Conservation (phyloP, 176 grass and related monocot species). For the Carex pumila region DNA sequence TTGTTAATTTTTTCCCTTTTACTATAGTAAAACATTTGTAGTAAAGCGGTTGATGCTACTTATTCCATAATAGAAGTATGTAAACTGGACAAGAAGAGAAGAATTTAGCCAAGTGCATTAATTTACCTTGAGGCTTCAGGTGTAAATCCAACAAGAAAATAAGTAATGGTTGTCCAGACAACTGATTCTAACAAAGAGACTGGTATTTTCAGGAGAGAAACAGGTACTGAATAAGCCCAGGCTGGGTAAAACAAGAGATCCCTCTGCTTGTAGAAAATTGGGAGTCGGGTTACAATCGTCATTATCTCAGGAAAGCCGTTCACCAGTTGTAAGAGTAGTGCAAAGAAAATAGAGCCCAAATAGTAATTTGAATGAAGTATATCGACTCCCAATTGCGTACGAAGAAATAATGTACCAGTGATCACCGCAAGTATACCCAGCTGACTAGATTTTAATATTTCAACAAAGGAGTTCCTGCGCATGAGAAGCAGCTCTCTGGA, state of each 20-base stretch:
- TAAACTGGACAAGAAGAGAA: background rate
- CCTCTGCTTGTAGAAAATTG: slow-evolving; percentile 78
- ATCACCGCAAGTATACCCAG: slow-evolving; percentile 41
- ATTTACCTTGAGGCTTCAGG: slow-evolving; percentile 58
- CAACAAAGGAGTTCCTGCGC: slow-evolving; percentile 54
- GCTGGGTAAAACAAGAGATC: slow-evolving; percentile 71
- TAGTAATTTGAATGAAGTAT: slow-evolving; percentile 52
- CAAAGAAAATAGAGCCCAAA: slow-evolving; percentile 67
- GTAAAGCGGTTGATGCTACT: background rate
- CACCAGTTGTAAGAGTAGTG: slow-evolving; percentile 47
- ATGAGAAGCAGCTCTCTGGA: slow-evolving; percentile 66
- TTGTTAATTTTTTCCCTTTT: too few species aligned
- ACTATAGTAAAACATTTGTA: background rate
- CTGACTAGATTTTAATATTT: slow-evolving; percentile 54
- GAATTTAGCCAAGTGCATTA: background rate
- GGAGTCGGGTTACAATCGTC: slow-evolving; percentile 47
- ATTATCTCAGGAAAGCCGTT: slow-evolving; percentile 68
- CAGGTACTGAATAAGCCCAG: slow-evolving; percentile 79
- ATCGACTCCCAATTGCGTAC: slow-evolving; percentile 41
- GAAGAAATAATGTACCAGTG: slow-evolving; percentile 60
- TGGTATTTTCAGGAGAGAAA: slow-evolving; percentile 73
- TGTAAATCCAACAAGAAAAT: slow-evolving; percentile 78
- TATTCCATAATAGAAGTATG: background rate
- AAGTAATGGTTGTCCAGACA: slow-evolving; percentile 68
- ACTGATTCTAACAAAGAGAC: slow-evolving; percentile 59